Conservation (phyloP, 768 basidiomycete genomes). For the Russula olivacea region DNA sequence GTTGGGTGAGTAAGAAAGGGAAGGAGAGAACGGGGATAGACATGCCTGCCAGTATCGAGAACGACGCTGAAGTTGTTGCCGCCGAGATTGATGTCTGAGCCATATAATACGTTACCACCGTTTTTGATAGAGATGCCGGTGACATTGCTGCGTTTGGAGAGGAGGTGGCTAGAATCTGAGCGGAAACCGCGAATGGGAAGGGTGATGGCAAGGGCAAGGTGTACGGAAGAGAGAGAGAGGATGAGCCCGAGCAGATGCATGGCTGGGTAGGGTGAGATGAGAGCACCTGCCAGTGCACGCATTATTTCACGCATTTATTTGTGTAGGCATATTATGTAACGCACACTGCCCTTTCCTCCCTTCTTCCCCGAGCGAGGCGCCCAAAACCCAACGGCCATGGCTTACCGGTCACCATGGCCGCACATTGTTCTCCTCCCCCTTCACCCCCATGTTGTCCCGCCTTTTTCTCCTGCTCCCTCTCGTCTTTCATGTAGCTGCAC, state of each 20-base stretch:
- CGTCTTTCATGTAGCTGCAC: constrained; percentile 8
- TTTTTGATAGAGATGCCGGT: constrained; percentile 46
- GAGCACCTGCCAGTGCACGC: too few species aligned
- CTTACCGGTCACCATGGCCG: background rate
- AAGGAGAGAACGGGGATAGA: background rate
- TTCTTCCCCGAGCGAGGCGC: too few species aligned
- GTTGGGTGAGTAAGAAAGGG: constrained; percentile 10
- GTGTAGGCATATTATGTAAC: too few species aligned
- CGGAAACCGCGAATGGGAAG: constrained; percentile 10
- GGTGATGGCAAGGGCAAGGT: constrained; percentile 14
- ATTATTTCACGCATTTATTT: too few species aligned
- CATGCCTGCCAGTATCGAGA: constrained; percentile 73
- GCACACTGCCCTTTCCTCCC: too few species aligned
- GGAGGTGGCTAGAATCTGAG: background rate
- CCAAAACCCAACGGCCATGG: too few species aligned
- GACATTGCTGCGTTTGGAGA: constrained; percentile 13
- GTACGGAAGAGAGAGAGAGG: background rate
- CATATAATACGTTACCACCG: constrained; percentile 68
- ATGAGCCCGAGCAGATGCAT: constrained; percentile 18
- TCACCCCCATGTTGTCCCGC: background rate
- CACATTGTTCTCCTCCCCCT: background rate
- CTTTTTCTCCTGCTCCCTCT: background rate
- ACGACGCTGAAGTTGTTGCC: constrained; percentile 53
- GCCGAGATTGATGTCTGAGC: constrained; percentile 63
- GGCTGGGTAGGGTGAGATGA: background rate